Conservation (phyloP, 306 rosid genomes). For the Carpinus viminea region DNA sequence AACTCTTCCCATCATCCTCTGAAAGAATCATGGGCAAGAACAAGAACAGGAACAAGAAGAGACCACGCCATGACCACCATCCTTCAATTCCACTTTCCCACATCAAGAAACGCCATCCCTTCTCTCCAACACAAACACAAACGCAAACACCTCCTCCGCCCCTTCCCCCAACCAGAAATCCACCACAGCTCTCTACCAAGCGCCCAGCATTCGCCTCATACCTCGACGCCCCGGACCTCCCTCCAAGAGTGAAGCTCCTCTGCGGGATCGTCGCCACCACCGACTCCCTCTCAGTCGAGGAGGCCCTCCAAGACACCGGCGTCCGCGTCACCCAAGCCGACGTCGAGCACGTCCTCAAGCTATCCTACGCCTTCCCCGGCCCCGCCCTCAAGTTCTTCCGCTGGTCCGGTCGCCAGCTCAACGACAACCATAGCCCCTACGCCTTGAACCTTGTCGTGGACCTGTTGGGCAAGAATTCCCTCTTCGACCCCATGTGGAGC, state of each 20-base stretch:
- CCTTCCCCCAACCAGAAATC: neutral
- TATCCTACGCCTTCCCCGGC: conserved; percentile 61
- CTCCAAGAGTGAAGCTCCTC: conserved; percentile 39
- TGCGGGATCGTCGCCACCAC: conserved; percentile 53
- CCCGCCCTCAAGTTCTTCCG: conserved; percentile 67
- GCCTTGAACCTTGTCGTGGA: conserved; percentile 72
- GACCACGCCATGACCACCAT: neutral
- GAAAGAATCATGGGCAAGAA: neutral
- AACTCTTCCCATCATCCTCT: neutral
- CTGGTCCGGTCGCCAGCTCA: conserved; percentile 60
- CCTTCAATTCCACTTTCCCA: neutral
- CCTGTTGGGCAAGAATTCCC: conserved; percentile 51
- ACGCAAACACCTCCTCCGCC: neutral
- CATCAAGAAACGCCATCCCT: neutral
- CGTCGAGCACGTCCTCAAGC: conserved; percentile 59
- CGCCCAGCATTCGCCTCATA: conserved; percentile 38
- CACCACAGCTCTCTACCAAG: neutral
- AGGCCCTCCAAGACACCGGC: conserved; percentile 32
- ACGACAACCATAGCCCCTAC: conserved; percentile 57
- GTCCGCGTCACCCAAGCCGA: conserved; percentile 40
- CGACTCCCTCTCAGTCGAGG: conserved; percentile 40
- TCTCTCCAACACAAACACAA: neutral
- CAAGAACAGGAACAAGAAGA: neutral
- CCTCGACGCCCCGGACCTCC: conserved; percentile 37
- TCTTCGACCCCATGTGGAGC: conserved; percentile 74